phyloP scores from a whole-genome alignment of 148 eudicot species.

The Cornus kousa region DNA sequence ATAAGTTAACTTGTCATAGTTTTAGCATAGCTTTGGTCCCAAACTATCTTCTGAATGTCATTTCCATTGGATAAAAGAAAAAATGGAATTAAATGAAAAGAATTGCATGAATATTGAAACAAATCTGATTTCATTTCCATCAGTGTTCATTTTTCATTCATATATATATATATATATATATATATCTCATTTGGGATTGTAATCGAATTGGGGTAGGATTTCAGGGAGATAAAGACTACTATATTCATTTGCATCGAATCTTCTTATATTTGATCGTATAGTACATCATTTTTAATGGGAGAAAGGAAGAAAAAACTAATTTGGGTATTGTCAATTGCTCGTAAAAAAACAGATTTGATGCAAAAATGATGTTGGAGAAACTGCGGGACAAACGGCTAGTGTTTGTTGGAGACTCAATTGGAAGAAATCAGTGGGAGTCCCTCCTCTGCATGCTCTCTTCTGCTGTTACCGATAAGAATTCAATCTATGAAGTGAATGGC shows the following conservation, averaged over 20 bases:
- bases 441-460: conserved; percentile 92
- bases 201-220: neutral
- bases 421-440: conserved; percentile 99
- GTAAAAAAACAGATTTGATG: conserved; percentile 56
- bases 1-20: neutral
- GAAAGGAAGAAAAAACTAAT: neutral
- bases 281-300: neutral
- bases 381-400: conserved; percentile 73
- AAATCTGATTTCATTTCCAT: neutral
- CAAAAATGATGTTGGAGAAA: conserved; percentile 68
- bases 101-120: no score
- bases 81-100: neutral
- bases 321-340: neutral
- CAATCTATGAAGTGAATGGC: conserved; percentile 84
- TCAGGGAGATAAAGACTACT: neutral
- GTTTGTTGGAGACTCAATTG: conserved; percentile 92
- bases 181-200: neutral
- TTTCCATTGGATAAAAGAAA: neutral
- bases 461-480: conserved; percentile 47
- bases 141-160: neutral
- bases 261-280: neutral
- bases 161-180: neutral
- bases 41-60: neutral
- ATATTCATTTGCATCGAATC: neutral
- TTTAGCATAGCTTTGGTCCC: neutral